phyloP scores from a whole-genome alignment of 768 basidiomycete genomes.

The Nidula microcarpa region DNA sequence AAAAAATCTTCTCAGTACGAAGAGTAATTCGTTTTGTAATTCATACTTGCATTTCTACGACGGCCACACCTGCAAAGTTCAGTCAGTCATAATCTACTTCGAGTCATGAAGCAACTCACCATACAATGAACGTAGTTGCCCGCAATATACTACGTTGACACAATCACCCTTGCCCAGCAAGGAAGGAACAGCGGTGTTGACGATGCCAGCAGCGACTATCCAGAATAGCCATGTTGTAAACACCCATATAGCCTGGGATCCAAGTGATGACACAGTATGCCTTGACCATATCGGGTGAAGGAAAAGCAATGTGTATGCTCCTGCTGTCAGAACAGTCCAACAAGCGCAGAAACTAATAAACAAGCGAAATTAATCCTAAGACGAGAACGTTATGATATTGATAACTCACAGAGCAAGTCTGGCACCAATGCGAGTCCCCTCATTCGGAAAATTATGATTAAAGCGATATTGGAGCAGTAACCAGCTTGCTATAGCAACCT shows the following conservation, averaged over 20 bases:
- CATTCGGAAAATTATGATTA: constrained; percentile 49
- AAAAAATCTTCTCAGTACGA: constrained; percentile 4
- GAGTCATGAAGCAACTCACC: constrained; percentile 26
- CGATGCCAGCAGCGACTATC: constrained; percentile 50
- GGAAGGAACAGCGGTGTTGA: constrained; percentile 46
- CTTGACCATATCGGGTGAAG: constrained; percentile 57
- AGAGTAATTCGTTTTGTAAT: too few species aligned
- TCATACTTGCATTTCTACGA: constrained; percentile 47
- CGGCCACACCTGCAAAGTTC: constrained; percentile 32
- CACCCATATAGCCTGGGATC: constrained; percentile 58
- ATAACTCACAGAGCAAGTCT: constrained; percentile 45
- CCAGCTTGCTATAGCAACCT: constrained; percentile 59
- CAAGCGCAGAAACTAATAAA: constrained; percentile 48
- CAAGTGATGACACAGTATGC: constrained; percentile 51
- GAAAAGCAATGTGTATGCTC: constrained; percentile 52
- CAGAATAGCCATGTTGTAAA: constrained; percentile 58
- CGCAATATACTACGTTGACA: constrained; percentile 45
- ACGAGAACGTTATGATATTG: not conserved
- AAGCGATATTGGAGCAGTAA: constrained; percentile 53
- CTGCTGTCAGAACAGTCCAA: constrained; percentile 58
- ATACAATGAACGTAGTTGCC: constrained; percentile 51
- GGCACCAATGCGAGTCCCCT: constrained; percentile 36
- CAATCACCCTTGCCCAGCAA: constrained; percentile 40
- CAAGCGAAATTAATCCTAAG: not conserved
- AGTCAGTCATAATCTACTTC: too few species aligned